These are phyloP conservation scores for Suillus occidentalis DNA, from an alignment of 768 basidiomycete species.

Conservation along the genomic window DNA sequence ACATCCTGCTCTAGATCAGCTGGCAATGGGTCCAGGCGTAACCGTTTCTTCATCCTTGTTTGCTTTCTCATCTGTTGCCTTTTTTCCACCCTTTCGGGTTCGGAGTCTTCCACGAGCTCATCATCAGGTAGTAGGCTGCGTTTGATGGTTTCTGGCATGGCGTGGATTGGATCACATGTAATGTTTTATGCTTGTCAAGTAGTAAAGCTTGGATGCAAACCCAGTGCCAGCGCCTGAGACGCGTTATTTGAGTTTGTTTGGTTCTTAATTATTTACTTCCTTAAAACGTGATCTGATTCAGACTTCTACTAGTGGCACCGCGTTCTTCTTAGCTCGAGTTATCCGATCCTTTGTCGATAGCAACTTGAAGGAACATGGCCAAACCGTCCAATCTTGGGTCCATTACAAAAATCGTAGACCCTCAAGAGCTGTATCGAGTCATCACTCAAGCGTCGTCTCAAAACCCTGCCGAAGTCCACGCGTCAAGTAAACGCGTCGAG, in stretches of 20 bases:
- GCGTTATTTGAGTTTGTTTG: slow-evolving; percentile 46
- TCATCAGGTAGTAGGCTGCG: slow-evolving; percentile 4
- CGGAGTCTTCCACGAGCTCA: slow-evolving; percentile 66
- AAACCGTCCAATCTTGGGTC: slow-evolving; percentile 8
- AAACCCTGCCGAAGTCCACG: slow-evolving; percentile 49
- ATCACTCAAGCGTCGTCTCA: slow-evolving; percentile 73
- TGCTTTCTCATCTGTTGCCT: slow-evolving; percentile 22
- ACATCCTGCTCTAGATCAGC: not conserved
- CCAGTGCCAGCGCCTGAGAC: slow-evolving; percentile 30
- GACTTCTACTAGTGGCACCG: not conserved
- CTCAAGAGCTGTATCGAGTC: slow-evolving; percentile 65
- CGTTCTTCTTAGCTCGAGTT: not conserved
- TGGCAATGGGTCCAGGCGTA: not conserved
- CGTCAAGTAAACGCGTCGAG: slow-evolving; percentile 62
- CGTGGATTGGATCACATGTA: not conserved
- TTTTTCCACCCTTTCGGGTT: slow-evolving; percentile 60
- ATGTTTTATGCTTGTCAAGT: not conserved
- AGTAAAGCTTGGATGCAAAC: not conserved
- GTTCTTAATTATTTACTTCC: slow-evolving; percentile 8
- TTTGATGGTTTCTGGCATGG: not conserved
- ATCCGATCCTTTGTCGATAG: slow-evolving; percentile 10
- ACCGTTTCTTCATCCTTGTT: slow-evolving; percentile 17
- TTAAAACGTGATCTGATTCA: slow-evolving; percentile 9
- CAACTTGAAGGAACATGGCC: slow-evolving; percentile 21
- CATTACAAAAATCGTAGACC: slow-evolving; percentile 43